Evolutionary conservation across 2,329 filamentous ascomycete genomes (phyloP).

Genomic region (Xylaria sp.): DNA sequence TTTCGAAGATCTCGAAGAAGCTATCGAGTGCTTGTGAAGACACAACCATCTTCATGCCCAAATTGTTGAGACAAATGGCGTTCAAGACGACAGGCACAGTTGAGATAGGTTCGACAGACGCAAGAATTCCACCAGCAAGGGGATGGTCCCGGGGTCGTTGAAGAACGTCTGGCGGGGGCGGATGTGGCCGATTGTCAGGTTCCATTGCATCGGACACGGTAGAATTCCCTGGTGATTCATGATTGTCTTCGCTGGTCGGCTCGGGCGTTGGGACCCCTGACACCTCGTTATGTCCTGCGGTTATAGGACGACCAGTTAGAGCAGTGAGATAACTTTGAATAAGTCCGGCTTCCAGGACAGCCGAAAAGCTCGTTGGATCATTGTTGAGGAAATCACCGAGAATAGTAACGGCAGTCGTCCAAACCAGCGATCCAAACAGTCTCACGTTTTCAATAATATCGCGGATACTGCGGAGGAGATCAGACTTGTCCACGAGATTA

Average conservation of each 20-base stretch:
- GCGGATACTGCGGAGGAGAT: slow-evolving; percentile 71
- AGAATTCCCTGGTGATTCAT: slow-evolving; percentile 37
- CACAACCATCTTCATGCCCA: slow-evolving; percentile 82
- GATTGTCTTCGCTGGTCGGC: slow-evolving; percentile 32
- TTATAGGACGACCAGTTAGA: slow-evolving; percentile 55
- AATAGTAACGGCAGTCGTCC: slow-evolving; percentile 90
- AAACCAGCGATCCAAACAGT: slow-evolving; percentile 85
- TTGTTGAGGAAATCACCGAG: slow-evolving; percentile 97
- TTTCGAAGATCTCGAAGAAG: slow-evolving; percentile 97
- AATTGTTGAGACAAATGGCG: slow-evolving; percentile 85
- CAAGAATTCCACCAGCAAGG: slow-evolving; percentile 68
- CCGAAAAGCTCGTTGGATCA: slow-evolving; percentile 93
- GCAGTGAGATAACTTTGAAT: slow-evolving; percentile 81
- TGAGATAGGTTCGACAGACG: slow-evolving; percentile 82
- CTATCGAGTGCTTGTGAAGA: slow-evolving; percentile 75
- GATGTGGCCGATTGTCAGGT: slow-evolving; percentile 43
- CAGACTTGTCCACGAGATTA: slow-evolving; percentile 90
- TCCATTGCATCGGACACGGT: slow-evolving; percentile 37
- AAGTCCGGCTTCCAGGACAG: slow-evolving; percentile 89
- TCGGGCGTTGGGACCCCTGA: slow-evolving; percentile 30
- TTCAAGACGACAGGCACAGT: slow-evolving; percentile 84
- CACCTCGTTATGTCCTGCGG: slow-evolving; percentile 33
- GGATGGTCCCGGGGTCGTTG: slow-evolving; percentile 39
- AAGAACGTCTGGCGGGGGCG: slow-evolving; percentile 48
- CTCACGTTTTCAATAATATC: slow-evolving; percentile 74